phyloP scores from a whole-genome alignment of 805 yeast genomes.

The Hanseniaspora guilliermondii region DNA sequence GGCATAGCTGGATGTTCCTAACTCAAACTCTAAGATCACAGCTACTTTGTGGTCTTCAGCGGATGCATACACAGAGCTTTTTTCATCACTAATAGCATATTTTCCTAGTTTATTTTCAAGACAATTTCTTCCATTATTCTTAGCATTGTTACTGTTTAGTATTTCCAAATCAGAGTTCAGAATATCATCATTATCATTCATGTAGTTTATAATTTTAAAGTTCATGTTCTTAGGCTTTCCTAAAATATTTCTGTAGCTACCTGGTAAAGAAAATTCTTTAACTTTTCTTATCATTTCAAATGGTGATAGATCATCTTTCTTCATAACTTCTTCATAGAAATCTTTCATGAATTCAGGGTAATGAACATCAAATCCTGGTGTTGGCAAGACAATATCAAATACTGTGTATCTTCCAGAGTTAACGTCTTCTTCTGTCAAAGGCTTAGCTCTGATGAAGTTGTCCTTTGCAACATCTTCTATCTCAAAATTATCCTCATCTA shows the following conservation, averaged over 20 bases:
- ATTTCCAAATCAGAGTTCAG: constrained; percentile 68
- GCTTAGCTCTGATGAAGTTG: constrained; percentile 52
- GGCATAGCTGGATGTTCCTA: constrained; percentile 85
- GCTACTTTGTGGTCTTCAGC: constrained; percentile 44
- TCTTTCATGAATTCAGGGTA: constrained; percentile 60
- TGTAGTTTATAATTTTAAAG: constrained; percentile 50
- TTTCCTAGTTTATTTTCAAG: constrained; percentile 26
- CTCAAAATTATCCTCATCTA: constrained; percentile 42
- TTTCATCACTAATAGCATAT: constrained; percentile 25
- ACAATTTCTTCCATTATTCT: constrained; percentile 24
- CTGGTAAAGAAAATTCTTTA: constrained; percentile 82
- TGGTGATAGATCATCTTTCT: constrained; percentile 71
- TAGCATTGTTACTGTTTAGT: constrained; percentile 29
- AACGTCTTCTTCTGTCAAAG: constrained; percentile 64
- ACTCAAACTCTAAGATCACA: constrained; percentile 58
- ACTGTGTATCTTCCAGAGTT: constrained; percentile 47
- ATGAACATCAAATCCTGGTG: constrained; percentile 87
- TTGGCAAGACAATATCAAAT: constrained; percentile 81
- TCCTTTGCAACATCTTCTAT: constrained; percentile 56
- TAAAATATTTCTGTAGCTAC: constrained; percentile 69
- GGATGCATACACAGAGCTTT: constrained; percentile 6
- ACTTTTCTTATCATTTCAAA: constrained; percentile 71
- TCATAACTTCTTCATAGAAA: constrained; percentile 62
- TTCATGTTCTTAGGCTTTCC: constrained; percentile 53
- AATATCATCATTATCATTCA: constrained; percentile 53